Conservation (phyloP, 2,329 filamentous ascomycete genomes). For the Ophiocordyceps camponoti-saundersi region DNA sequence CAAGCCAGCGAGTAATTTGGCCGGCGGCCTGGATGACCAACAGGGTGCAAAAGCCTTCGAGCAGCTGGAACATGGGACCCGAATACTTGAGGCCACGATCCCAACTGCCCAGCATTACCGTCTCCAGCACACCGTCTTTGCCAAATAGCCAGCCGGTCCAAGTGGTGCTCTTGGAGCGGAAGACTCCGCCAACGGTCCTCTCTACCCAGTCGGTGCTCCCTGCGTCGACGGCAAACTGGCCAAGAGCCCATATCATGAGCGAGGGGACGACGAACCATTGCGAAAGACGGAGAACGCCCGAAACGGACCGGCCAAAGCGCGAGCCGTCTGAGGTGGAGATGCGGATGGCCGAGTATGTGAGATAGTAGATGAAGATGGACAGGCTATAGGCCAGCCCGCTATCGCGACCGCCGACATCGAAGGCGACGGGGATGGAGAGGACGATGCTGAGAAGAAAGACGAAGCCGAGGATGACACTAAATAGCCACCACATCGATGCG, state of each 20-base stretch:
- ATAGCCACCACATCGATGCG: constrained; percentile 61
- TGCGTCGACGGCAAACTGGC: constrained; percentile 87
- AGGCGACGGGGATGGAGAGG: constrained; percentile 89
- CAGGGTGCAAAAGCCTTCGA: constrained; percentile 91
- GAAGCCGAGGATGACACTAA: constrained; percentile 62
- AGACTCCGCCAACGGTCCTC: constrained; percentile 53
- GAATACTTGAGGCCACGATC: constrained; percentile 79
- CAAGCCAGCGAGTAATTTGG: constrained; percentile 86
- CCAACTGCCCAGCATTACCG: constrained; percentile 68
- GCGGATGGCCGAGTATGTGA: constrained; percentile 67
- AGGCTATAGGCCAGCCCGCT: constrained; percentile 91
- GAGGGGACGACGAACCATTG: constrained; percentile 80
- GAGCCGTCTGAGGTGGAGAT: constrained; percentile 67
- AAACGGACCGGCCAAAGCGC: constrained; percentile 54
- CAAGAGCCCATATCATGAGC: constrained; percentile 86
- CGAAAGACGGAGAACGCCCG: constrained; percentile 51
- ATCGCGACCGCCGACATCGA: constrained; percentile 91
- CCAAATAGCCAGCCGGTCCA: constrained; percentile 79
- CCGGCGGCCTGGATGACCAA: constrained; percentile 90
- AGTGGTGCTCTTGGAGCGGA: constrained; percentile 43
- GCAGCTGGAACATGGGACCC: constrained; percentile 82
- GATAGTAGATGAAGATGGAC: constrained; percentile 76
- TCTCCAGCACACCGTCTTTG: constrained; percentile 67
- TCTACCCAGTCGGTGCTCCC: constrained; percentile 66
- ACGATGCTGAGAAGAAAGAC: constrained; percentile 84